Evolutionary conservation across 2,329 filamentous ascomycete genomes (phyloP).

Genomic region (Colletotrichum kahawae): DNA sequence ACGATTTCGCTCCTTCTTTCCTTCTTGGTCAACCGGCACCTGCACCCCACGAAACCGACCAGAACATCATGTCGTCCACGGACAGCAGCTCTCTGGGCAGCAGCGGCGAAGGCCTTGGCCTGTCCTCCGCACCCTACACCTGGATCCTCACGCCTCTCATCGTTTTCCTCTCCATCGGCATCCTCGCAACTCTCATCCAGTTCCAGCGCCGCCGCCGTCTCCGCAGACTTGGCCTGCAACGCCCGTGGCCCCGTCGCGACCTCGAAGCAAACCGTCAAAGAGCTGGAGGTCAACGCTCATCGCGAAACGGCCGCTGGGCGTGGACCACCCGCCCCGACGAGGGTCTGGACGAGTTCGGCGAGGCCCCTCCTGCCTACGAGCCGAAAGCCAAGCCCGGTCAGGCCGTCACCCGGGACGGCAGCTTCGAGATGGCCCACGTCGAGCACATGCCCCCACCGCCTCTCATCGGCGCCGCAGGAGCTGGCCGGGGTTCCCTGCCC

Average conservation of each 20-base stretch:
- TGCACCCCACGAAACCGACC: background rate
- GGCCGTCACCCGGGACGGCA: background rate
- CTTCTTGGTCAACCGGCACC: background rate
- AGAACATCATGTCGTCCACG: slow-evolving; percentile 6
- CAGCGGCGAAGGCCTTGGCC: slow-evolving; percentile 5
- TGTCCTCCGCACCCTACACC: slow-evolving; percentile 57
- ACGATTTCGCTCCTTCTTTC: background rate
- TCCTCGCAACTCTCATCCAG: slow-evolving; percentile 46
- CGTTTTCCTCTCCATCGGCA: slow-evolving; percentile 45
- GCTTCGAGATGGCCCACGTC: slow-evolving; percentile 17
- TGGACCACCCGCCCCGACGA: slow-evolving; percentile 46
- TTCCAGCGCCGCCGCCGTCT: slow-evolving; percentile 43
- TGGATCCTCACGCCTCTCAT: slow-evolving; percentile 59
- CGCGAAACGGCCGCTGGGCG: slow-evolving; percentile 14
- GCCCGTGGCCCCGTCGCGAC: slow-evolving; percentile 26
- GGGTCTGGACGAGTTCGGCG: slow-evolving; percentile 67
- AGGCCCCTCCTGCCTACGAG: slow-evolving; percentile 69
- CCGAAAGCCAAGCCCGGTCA: slow-evolving; percentile 29
- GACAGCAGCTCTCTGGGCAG: background rate
- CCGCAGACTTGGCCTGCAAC: slow-evolving; percentile 21
- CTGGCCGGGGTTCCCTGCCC: slow-evolving; percentile 4
- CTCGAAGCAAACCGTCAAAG: slow-evolving; percentile 15
- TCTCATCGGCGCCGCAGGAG: background rate
- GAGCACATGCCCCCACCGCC: slow-evolving; percentile 4
- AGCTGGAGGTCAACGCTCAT: slow-evolving; percentile 5